Conservation (phyloP, 1,284 basidiomycete species). For the Lentinula novae-zelandiae region DNA sequence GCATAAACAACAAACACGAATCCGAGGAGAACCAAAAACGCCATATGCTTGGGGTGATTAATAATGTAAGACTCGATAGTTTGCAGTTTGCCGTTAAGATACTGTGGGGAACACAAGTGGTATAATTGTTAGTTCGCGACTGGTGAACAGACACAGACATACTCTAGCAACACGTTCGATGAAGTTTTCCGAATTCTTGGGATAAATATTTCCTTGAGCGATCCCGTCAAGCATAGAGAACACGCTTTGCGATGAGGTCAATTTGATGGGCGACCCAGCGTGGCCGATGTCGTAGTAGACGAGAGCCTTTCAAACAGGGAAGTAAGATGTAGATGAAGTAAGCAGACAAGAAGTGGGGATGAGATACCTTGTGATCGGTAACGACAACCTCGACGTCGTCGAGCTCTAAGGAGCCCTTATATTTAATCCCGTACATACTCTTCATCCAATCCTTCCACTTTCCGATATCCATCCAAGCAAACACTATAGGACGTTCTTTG, state of each 20-base stretch:
- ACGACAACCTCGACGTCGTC: slow-evolving; percentile 66
- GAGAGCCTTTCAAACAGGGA: slow-evolving; percentile 42
- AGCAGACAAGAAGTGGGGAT: background rate
- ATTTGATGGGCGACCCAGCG: slow-evolving; percentile 45
- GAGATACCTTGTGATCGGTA: slow-evolving; percentile 72
- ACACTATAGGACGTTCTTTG: slow-evolving; percentile 49
- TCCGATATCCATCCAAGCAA: slow-evolving; percentile 81
- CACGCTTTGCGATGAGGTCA: slow-evolving; percentile 51
- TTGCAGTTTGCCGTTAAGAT: slow-evolving; percentile 47
- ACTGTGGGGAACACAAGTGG: slow-evolving; percentile 29
- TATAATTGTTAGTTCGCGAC: background rate
- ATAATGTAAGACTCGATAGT: slow-evolving; percentile 40
- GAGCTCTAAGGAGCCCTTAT: slow-evolving; percentile 32
- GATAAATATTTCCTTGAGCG: slow-evolving; percentile 47
- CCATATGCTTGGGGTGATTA: slow-evolving; percentile 33
- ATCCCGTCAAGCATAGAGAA: slow-evolving; percentile 73
- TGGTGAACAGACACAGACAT: slow-evolving; percentile 23
- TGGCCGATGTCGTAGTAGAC: slow-evolving; percentile 64
- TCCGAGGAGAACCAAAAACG: slow-evolving; percentile 25
- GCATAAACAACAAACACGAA: slow-evolving; percentile 19
- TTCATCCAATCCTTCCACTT: slow-evolving; percentile 85
- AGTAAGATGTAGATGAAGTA: background rate
- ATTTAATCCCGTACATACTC: slow-evolving; percentile 75
- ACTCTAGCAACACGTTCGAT: slow-evolving; percentile 69
- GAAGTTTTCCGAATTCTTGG: slow-evolving; percentile 67